Base-by-base conservation (phyloP, 73 alveolate species). In the Blepharisma japonicum region DNA sequence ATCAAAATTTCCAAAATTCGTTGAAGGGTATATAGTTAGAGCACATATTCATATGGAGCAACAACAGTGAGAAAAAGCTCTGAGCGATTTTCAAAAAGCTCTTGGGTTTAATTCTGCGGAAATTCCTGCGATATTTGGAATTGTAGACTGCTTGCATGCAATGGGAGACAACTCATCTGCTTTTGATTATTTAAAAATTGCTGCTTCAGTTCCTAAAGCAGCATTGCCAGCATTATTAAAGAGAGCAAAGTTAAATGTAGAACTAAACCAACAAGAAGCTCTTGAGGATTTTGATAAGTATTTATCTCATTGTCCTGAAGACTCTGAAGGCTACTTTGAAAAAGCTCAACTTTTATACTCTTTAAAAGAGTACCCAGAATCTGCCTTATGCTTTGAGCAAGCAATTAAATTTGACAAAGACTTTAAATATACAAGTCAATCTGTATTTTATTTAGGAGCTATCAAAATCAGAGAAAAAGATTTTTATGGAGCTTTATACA, bases 401-500 rank as follows among this genome's bases (percentile, higher is more conserved):
- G 74, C 74, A 8, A 18, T 61, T 8, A n/a, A 61, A 25, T n/a
- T n/a, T 20, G 14, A 8, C 39, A 61, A 4, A 2, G 74, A 61
- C 11, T 14, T 39, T 5, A 39, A 61, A 20, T 8, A 14, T 18
- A 25, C 23, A 20, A 61, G 23, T 5, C 23, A n/a, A 2, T 14
- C 74, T 25, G 74, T 61, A 3, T 61, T 61, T 61, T 61, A 61
- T 39, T 25, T 61, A 9, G 74, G 74, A 61, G 74, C 74, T 25
- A n/a, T 61, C 74, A 61, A 61, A 25, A 61, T 61, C 74, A n/a
- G 46, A 20, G 74, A 61, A 61, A 61, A 39, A 25, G 74, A 61
- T 5, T 61, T 61, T 25, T 61, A 61, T 61, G 74, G 74, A 20
- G 74, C 74, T 25, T 9, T 61, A 18, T 39, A 61, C 46, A 61